Conservation (phyloP, 805 yeast species). For the Schwanniomyces polymorphus region DNA sequence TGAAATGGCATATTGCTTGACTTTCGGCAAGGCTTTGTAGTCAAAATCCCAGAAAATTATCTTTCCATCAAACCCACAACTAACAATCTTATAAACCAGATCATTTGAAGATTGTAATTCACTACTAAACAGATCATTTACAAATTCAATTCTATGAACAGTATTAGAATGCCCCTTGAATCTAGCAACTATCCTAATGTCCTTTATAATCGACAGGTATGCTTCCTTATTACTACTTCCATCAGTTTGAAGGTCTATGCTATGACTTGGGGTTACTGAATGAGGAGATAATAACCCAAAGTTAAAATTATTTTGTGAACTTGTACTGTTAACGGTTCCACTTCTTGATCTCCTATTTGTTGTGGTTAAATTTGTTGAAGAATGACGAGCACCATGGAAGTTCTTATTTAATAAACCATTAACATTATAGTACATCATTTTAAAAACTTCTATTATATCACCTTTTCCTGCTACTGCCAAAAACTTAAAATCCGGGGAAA, state of each 20-base stretch:
- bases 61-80: slow-evolving; percentile 42
- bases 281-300: slow-evolving; percentile 18
- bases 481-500: slow-evolving; percentile 50
- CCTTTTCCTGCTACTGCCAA: slow-evolving; percentile 54
- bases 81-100: slow-evolving; percentile 31
- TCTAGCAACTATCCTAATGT: slow-evolving; percentile 34
- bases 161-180: slow-evolving; percentile 43
- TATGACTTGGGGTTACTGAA: slow-evolving; percentile 19
- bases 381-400: slow-evolving; percentile 6
- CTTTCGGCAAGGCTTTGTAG: slow-evolving; percentile 38
- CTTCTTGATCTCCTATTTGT: slow-evolving; percentile 33
- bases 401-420: slow-evolving; percentile 28
- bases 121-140: slow-evolving; percentile 7
- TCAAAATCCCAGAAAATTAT: slow-evolving; percentile 46
- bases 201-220: slow-evolving; percentile 37
- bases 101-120: slow-evolving; percentile 7
- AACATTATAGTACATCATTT: slow-evolving; percentile 41
- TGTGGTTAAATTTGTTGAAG: slow-evolving; percentile 6
- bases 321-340: slow-evolving; percentile 35
- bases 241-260: neutral
- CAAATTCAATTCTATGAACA: slow-evolving; percentile 27
- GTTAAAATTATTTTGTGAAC: slow-evolving; percentile 11
- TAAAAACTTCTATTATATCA: slow-evolving; percentile 44
- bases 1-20: slow-evolving; percentile 16
- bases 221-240: neutral